A percentile compares a stretch with the other conserved stretches of the same genome.
phyloP scores from a whole-genome alignment of 805 yeast species.

The Candida odintsovae region DNA sequence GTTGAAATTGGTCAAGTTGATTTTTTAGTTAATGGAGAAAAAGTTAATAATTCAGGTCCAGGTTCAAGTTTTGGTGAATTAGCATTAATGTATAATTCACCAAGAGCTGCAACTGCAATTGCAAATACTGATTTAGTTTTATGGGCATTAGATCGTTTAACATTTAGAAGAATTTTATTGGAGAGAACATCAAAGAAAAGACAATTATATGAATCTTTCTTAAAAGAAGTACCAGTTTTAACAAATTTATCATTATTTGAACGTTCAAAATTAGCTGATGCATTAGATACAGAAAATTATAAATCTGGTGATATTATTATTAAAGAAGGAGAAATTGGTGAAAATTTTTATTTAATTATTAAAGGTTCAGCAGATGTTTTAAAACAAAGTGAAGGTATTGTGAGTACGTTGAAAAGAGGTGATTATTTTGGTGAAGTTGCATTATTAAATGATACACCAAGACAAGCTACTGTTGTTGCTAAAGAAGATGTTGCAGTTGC shows the following conservation, averaged over 20 bases:
- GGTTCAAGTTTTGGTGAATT: slow-evolving; percentile 95
- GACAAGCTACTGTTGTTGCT: slow-evolving; percentile 91
- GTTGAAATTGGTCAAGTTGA: slow-evolving; percentile 83
- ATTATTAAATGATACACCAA: slow-evolving; percentile 80
- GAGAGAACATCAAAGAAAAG: slow-evolving; percentile 91
- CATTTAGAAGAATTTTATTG: slow-evolving; percentile 85
- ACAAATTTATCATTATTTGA: slow-evolving; percentile 69
- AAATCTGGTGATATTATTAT: slow-evolving; percentile 70
- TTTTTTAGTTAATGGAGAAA: slow-evolving; percentile 57
- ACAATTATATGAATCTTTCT: slow-evolving; percentile 80
- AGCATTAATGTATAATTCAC: slow-evolving; percentile 95
- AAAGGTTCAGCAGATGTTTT: slow-evolving; percentile 77
- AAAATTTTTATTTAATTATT: slow-evolving; percentile 68
- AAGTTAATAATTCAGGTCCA: slow-evolving; percentile 70
- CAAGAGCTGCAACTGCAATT: slow-evolving; percentile 91
- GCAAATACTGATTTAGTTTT: slow-evolving; percentile 67
- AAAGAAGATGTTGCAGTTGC: slow-evolving; percentile 74
- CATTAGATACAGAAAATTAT: slow-evolving; percentile 72
- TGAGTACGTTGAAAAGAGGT: slow-evolving; percentile 63
- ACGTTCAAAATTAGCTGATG: slow-evolving; percentile 90
- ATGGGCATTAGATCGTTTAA: slow-evolving; percentile 91
- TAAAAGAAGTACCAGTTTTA: slow-evolving; percentile 81
- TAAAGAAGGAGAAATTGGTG: slow-evolving; percentile 81
- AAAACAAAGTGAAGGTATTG: slow-evolving; percentile 52
- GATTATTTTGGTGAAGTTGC: slow-evolving; percentile 98